A percentile compares a stretch with the other conserved stretches of the same genome.
Evolutionary conservation across 2,329 filamentous ascomycete genomes (phyloP).

Genomic region (Ceratocystis colombiana): DNA sequence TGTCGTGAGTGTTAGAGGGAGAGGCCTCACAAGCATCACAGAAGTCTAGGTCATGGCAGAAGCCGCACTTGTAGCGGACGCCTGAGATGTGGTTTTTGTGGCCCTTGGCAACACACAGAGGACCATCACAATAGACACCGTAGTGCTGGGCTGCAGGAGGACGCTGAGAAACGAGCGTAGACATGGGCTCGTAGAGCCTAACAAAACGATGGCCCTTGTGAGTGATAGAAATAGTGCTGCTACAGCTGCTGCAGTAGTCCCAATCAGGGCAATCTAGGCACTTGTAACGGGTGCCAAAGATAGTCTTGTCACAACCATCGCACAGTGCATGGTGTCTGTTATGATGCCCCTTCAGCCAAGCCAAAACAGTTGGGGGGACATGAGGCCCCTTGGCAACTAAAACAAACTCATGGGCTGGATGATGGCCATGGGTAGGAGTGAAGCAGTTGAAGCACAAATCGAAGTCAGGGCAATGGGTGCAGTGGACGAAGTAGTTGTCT

Average conservation of each 20-base stretch:
- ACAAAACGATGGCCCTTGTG: constrained; percentile 85
- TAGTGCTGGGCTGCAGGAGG: constrained; percentile 48
- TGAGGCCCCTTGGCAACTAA: constrained; percentile 32
- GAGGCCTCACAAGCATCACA: constrained; percentile 88
- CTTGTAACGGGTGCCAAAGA: constrained; percentile 87
- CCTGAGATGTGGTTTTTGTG: constrained; percentile 62
- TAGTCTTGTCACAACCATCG: constrained; percentile 77
- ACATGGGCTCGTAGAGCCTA: constrained; percentile 66
- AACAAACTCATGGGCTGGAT: constrained; percentile 73
- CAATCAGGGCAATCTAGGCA: constrained; percentile 95
- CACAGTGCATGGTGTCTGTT: constrained; percentile 79
- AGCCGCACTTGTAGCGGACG: constrained; percentile 89
- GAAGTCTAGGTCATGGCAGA: constrained; percentile 92
- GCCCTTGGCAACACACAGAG: constrained; percentile 56
- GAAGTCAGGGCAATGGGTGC: constrained; percentile 74
- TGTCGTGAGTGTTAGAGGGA: constrained; percentile 77
- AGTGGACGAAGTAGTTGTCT: constrained; percentile 76
- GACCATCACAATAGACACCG: constrained; percentile 91
- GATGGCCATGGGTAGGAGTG: constrained; percentile 72
- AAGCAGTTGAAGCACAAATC: constrained; percentile 86
- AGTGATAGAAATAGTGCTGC: constrained; percentile 52
- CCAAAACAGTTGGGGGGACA: constrained; percentile 30
- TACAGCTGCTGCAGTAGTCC: constrained; percentile 81
- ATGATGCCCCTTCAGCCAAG: constrained; percentile 69
- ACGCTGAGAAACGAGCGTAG: constrained; percentile 29